Evolutionary conservation across 495 filamentous ascomycete species (phyloP).

Genomic region (Xylaria telfairii): DNA sequence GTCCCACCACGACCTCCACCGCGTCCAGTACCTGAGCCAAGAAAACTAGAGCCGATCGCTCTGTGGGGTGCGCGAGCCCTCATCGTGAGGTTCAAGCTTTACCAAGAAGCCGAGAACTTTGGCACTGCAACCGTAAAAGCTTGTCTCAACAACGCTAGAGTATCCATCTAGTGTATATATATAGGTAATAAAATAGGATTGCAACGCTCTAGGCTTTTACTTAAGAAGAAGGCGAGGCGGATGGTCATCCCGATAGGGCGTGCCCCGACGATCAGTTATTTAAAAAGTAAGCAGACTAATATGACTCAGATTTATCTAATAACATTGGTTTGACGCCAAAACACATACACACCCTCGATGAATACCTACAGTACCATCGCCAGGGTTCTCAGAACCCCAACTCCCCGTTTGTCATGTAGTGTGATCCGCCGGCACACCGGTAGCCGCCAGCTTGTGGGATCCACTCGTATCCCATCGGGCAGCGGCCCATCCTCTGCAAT

Average conservation of each 20-base stretch:
- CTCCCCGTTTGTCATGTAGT: slow-evolving; percentile 50
- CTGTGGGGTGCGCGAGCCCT: slow-evolving; percentile 13
- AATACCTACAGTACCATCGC: no score
- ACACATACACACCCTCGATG: no score
- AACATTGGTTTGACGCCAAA: background rate
- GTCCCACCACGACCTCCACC: background rate
- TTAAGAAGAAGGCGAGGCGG: background rate
- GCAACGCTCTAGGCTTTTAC: background rate
- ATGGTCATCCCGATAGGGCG: background rate
- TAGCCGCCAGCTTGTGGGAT: slow-evolving; percentile 59
- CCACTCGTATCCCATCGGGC: slow-evolving; percentile 60
- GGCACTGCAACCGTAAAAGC: slow-evolving; percentile 16
- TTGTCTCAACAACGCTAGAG: slow-evolving; percentile 9
- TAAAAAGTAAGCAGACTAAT: background rate
- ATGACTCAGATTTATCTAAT: background rate
- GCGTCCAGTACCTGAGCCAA: background rate
- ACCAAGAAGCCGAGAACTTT: slow-evolving; percentile 5
- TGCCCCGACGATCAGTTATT: background rate
- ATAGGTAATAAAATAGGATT: no score
- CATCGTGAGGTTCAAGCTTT: slow-evolving; percentile 19
- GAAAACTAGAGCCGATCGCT: background rate
- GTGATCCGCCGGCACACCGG: slow-evolving; percentile 58
- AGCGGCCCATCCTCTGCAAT: slow-evolving; percentile 56
- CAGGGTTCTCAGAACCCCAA: slow-evolving; percentile 22
- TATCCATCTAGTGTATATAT: no score